Base-by-base conservation (phyloP, 2,329 filamentous ascomycete species). In the Tolypocladium guangdongense region DNA sequence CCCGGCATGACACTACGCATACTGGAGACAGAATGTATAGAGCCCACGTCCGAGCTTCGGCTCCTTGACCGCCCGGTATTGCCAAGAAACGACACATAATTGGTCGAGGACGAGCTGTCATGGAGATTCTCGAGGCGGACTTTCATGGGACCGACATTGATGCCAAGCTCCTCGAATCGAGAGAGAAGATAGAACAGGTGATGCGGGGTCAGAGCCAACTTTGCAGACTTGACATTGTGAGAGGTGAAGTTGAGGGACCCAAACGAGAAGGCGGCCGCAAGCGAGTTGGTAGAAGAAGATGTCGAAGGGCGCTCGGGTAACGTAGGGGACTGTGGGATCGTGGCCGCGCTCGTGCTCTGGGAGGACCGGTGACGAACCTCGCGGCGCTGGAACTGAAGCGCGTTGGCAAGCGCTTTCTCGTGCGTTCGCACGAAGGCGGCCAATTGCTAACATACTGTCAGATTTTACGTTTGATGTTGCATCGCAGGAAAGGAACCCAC, bases 1-100 rank as follows among this genome's bases (percentile, higher is more conserved):
- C 88, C 89, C 32, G 93, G 95, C 88, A 97, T 92, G 64, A 96
- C 91, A 69, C 92, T 97, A 67, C 92, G 86, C 60, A 99, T 89
- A 72, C 93, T 97, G 27, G 92, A 96, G 43, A 96, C 90, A 7
- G 93, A 97, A 64, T 91, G 90, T 59, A 97, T 89, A 1, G 93
- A 97, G 62, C 90, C 89, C 53, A 86, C 84, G 71, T 97, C 92
- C 49, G 88, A 88, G 59, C 84, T 80, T 57, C 84, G 84, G 58
- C 87, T 87, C 68, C 88, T 88, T 57, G 88, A 86, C 55, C 88
- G 83, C 63, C 92, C 88, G 27, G 69, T 69, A 63, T 90, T 87
- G 66, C 87, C 86, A 57, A 96, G 79, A 68, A 99, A 99, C 4
- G 93, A 97, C 50, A 97, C 90, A 75, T 97, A 97, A 72, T 93